Base-by-base conservation (phyloP, 2,329 filamentous ascomycete genomes). In the Aspergillus calidoustus region DNA sequence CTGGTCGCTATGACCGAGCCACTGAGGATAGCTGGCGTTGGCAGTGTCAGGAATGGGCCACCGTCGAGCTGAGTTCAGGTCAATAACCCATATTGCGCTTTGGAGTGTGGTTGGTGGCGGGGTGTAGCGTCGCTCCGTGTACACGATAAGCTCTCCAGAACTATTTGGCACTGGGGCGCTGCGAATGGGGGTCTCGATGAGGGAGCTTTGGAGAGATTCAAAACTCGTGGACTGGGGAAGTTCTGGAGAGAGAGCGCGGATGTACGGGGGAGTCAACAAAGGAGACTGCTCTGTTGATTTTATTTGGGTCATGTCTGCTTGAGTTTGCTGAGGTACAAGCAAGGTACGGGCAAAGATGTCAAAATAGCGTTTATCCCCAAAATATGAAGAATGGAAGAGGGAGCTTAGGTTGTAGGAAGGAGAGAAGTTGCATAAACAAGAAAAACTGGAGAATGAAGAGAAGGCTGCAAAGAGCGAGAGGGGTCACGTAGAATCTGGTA, bases 81-180 rank as follows among this genome's bases (percentile, higher is more conserved):
- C 49, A 51, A 51, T 31, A 19, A 51, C 49, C 49, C 49, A 51
- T 30, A 51, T 51, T 51, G 49, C 49, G 49, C 49, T 51, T 51
- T 51, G 49, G 44, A n/a, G 8, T 47, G 44, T 23, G 44, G 44
- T 47, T 47, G 44, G 9, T 6, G n/a, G 44, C 44, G n/a, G 8
- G 44, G 8, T 47, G 44, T 47, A 47, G 44, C 4, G 44, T 6
- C 22, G 44, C 44, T 47, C 44, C 17, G 9, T 15, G 44, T 47
- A 47, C 17, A 47, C 44, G 2, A 17, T 17, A 17, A 47, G 44
- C 44, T 11, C 1, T 15, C 44, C 44, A 4, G 44, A 47, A 23
- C 44, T 15, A 17, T 47, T 47, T 47, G 44, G 44, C 9, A 47
- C 44, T 47, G 44, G 44, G 44, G 22, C 8, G 44, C 44, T 47